These are phyloP conservation scores for Scleroderma citrinum DNA, from an alignment of 768 basidiomycete genomes.

Conservation along the genomic window DNA sequence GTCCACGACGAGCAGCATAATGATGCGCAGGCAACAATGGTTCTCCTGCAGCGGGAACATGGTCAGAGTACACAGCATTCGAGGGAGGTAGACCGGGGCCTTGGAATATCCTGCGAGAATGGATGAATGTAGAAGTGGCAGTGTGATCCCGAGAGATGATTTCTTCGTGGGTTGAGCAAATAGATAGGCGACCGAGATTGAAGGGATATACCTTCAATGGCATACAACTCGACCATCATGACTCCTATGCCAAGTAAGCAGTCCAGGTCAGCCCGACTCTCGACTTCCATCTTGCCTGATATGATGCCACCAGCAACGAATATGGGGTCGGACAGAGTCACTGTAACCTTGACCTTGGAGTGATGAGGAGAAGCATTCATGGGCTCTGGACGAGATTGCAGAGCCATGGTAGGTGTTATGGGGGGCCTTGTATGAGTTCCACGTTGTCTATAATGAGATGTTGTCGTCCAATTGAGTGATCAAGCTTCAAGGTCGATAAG, in stretches of 20 bases:
- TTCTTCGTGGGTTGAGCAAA: conserved; percentile 37
- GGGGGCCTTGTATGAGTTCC: not conserved
- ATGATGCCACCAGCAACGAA: conserved; percentile 64
- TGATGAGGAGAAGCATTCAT: conserved; percentile 83
- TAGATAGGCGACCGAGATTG: not conserved
- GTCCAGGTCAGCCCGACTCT: conserved; percentile 62
- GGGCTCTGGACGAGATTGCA: conserved; percentile 43
- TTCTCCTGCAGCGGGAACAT: conserved; percentile 44
- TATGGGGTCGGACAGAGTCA: conserved; percentile 50
- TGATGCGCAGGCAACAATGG: conserved; percentile 59
- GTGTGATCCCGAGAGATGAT: conserved; percentile 73
- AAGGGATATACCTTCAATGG: conserved; percentile 50
- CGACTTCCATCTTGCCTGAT: conserved; percentile 74
- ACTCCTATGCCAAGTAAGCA: conserved; percentile 64
- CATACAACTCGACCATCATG: conserved; percentile 76
- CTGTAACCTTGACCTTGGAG: conserved; percentile 67
- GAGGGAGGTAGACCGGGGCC: conserved; percentile 79
- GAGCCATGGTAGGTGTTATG: conserved; percentile 17
- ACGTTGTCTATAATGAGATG: conserved; percentile 1
- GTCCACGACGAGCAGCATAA: conserved; percentile 67
- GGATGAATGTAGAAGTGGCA: conserved; percentile 72
- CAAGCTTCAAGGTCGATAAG: conserved; percentile 6
- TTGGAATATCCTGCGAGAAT: conserved; percentile 67
- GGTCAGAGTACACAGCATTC: conserved; percentile 67
- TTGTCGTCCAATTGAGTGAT: conserved; percentile 3